Conservation (phyloP, 202 grass and related monocot genomes). For the Setaria italica region DNA sequence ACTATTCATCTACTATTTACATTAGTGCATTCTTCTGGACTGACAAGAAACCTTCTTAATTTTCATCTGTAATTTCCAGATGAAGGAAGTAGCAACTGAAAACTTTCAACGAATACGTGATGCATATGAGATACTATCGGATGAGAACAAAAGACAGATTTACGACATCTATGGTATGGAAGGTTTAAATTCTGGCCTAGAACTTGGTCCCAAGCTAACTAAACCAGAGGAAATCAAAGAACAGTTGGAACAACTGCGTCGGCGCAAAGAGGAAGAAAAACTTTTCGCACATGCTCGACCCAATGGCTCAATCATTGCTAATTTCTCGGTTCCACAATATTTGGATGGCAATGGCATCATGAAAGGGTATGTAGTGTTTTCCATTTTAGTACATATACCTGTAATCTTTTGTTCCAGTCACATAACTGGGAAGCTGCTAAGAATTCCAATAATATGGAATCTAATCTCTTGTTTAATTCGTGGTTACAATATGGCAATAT, state of each 20-base stretch:
- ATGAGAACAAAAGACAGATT: slow-evolving; percentile 91
- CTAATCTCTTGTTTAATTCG: slow-evolving; percentile 25
- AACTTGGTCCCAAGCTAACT: slow-evolving; percentile 88
- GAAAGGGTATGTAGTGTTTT: slow-evolving; percentile 68
- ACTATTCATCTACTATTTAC: slow-evolving; percentile 20
- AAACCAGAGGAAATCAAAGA: slow-evolving; percentile 92
- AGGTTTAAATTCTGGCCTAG: slow-evolving; percentile 87
- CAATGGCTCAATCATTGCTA: slow-evolving; percentile 63
- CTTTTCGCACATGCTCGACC: slow-evolving; percentile 60
- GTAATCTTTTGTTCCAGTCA: background rate
- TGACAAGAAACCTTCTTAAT: slow-evolving; percentile 32
- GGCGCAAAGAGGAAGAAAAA: slow-evolving; percentile 83
- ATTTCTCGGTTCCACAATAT: slow-evolving; percentile 83
- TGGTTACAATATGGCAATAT: background rate
- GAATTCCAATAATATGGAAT: slow-evolving; percentile 22
- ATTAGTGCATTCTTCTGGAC: slow-evolving; percentile 28
- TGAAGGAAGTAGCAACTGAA: slow-evolving; percentile 97
- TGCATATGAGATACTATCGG: slow-evolving; percentile 86
- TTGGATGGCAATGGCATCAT: slow-evolving; percentile 77
- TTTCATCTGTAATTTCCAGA: slow-evolving; percentile 60
- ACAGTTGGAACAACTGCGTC: slow-evolving; percentile 78
- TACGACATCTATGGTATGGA: slow-evolving; percentile 99
- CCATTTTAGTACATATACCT: slow-evolving; percentile 30
- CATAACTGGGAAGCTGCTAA: slow-evolving; percentile 22
- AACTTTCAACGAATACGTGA: slow-evolving; percentile 93